Base-by-base conservation (phyloP, 345 rosid species). In the Eucalyptus tenuipes region DNA sequence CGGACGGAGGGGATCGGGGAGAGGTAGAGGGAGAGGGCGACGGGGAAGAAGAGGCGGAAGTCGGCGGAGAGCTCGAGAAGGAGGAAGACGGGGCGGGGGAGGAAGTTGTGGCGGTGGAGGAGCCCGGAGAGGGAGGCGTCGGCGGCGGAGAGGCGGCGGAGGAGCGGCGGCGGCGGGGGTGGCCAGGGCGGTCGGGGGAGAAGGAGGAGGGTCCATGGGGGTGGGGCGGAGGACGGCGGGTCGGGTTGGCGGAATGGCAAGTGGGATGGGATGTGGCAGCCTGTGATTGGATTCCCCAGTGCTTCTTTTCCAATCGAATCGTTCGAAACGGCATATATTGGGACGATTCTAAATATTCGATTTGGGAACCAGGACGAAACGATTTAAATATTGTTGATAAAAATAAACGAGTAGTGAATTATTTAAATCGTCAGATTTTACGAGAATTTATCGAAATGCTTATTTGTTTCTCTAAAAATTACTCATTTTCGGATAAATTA, bases 11-110 rank as follows among this genome's bases (percentile, higher is more conserved):
- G 92, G 85, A 85, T 31, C 37, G 88, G 90, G 44, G 95, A 91
- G 87, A 94, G 92, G 89, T 91, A 93, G 49, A 96, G 90, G 49
- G 99, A 91, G 52, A 96, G 92, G 14, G 97, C 89, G 71, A 97
- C 87, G 1, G 98, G 98, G 93, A 96, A 98, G 88, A 94, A 96
- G 86, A 98, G 92, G 49, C 97, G 93, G 90, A 98, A 97, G 89
- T 97, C 99, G 25, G 97, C 97, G 15, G 98, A 95, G 89, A 94
- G 92, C 57, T 97, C 99, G 7, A 97, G 94, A 82, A 95, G 91
- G 85, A 94, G 94, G 91, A 93, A 96, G 87, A 94, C 59, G 40
- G 90, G 88, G 1, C 91, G 90, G 2, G 98, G 97, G 48, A 97
- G 92, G 80, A 87, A 45, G 7, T 96, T 93, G 44, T 95, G 91